These are phyloP conservation scores for Stephanocyclus meneghinianus DNA, from an alignment of 352 stramenopile genomes.

Conservation along the genomic window DNA sequence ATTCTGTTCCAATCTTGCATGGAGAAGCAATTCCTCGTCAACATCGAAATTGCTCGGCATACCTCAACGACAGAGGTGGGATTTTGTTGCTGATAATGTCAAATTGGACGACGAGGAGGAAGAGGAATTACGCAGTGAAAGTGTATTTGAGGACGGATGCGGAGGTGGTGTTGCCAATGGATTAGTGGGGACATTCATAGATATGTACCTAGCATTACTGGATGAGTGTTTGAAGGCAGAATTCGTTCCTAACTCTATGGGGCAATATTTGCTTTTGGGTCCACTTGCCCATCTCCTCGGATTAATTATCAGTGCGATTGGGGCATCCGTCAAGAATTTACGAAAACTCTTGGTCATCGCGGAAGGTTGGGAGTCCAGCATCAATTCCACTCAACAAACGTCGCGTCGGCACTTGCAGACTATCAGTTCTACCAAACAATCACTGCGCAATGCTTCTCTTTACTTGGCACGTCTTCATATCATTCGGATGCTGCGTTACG, in stretches of 20 bases:
- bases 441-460: not conserved
- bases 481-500: slow-evolving; percentile 57
- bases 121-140: slow-evolving; percentile 24
- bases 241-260: not conserved
- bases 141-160: not conserved
- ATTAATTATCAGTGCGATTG: slow-evolving; percentile 50
- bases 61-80: slow-evolving; percentile 17
- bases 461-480: slow-evolving; percentile 50
- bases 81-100: slow-evolving; percentile 49
- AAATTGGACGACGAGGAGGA: slow-evolving; percentile 45
- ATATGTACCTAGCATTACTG: slow-evolving; percentile 39
- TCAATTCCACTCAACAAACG: not conserved
- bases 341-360: slow-evolving; percentile 53
- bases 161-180: slow-evolving; percentile 4
- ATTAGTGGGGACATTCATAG: slow-evolving; percentile 35
- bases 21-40: not conserved
- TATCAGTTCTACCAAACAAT: slow-evolving; percentile 3
- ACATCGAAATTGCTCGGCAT: not conserved
- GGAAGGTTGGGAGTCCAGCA: slow-evolving; percentile 13
- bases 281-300: slow-evolving; percentile 66
- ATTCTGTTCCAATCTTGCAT: slow-evolving; percentile 47
- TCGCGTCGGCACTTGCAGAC: not conserved
- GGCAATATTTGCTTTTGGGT: slow-evolving; percentile 53
- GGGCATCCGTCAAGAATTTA: slow-evolving; percentile 53
- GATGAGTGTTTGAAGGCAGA: slow-evolving; percentile 27